phyloP scores from a whole-genome alignment of 495 filamentous ascomycete genomes.

The Polyplosphaeria fusca region DNA sequence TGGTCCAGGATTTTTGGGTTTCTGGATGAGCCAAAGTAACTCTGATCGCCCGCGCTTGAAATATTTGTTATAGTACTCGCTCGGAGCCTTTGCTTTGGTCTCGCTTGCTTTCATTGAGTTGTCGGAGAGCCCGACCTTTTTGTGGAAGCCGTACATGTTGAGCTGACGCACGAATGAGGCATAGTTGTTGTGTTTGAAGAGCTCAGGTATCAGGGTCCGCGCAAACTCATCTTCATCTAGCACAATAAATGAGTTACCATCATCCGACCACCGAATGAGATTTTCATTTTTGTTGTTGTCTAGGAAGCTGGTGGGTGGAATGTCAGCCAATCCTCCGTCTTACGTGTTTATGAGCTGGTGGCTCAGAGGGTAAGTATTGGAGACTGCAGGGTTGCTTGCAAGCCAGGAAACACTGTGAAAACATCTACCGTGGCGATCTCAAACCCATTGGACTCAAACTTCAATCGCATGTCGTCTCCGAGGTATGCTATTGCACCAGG shows the following conservation, averaged over 20 bases:
- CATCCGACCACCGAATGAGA: slow-evolving; percentile 94
- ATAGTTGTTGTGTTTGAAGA: slow-evolving; percentile 99
- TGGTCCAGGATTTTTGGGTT: slow-evolving; percentile 68
- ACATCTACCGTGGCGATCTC: too few relatives aligned
- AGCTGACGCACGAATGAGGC: slow-evolving; percentile 97
- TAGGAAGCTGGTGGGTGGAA: slow-evolving; percentile 65
- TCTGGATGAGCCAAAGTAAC: slow-evolving; percentile 95
- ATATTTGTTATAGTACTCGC: slow-evolving; percentile 95
- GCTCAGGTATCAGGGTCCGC: slow-evolving; percentile 90
- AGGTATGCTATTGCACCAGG: too few relatives aligned
- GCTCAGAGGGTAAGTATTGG: too few relatives aligned
- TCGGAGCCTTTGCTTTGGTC: slow-evolving; percentile 92
- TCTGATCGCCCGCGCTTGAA: slow-evolving; percentile 93
- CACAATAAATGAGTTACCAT: slow-evolving; percentile 94
- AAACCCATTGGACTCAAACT: too few relatives aligned
- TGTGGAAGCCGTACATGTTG: slow-evolving; percentile 99
- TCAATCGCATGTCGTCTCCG: too few relatives aligned
- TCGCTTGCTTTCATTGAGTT: slow-evolving; percentile 97
- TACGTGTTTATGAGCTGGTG: too few relatives aligned
- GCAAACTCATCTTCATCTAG: slow-evolving; percentile 98
- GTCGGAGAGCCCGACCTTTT: slow-evolving; percentile 93
- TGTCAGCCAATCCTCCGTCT: not conserved
- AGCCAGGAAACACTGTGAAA: too few relatives aligned
- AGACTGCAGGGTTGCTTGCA: too few relatives aligned
- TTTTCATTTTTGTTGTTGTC: slow-evolving; percentile 89